phyloP scores from a whole-genome alignment of 805 yeast species.

The Candida dajiaensis region DNA sequence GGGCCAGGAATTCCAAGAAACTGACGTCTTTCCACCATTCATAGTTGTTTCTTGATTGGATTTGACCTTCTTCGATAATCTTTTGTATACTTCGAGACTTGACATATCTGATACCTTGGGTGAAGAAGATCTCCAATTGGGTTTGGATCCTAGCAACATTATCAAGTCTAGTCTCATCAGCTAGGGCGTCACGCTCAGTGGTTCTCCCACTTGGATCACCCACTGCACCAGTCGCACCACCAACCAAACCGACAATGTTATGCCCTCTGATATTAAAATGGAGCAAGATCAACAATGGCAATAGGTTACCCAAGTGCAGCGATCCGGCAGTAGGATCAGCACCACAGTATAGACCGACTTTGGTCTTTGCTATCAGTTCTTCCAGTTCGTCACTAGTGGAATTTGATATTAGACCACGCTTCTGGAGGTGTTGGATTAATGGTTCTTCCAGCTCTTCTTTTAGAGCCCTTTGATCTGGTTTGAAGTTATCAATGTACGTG shows the following conservation, averaged over 20 bases:
- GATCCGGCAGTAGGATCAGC: constrained; percentile 95
- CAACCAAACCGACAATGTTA: constrained; percentile 74
- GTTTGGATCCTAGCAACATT: constrained; percentile 55
- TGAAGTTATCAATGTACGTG: constrained; percentile 4
- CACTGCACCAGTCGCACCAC: constrained; percentile 93
- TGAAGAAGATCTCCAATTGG: constrained; percentile 61
- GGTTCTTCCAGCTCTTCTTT: constrained; percentile 31
- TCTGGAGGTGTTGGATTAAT: constrained; percentile 33
- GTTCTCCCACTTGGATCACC: constrained; percentile 95
- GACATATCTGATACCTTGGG: constrained; percentile 59
- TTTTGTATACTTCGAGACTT: constrained; percentile 22
- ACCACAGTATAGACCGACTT: constrained; percentile 75
- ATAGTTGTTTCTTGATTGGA: constrained; percentile 54
- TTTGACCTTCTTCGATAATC: constrained; percentile 34
- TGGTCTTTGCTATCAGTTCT: constrained; percentile 24
- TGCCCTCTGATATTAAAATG: constrained; percentile 87
- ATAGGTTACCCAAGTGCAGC: constrained; percentile 82
- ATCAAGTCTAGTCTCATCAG: constrained; percentile 38
- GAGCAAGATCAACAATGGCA: constrained; percentile 79
- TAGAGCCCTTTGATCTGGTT: constrained; percentile 16
- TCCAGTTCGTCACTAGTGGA: constrained; percentile 30
- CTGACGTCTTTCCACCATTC: constrained; percentile 82
- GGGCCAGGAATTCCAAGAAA: constrained; percentile 71
- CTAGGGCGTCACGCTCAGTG: constrained; percentile 64
- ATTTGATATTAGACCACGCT: constrained; percentile 42